Percentiles rank a stretch among this genome's conserved stretches.
phyloP scores from a whole-genome alignment of 2,329 filamentous ascomycete genomes.

The Biscogniauxia marginata region DNA sequence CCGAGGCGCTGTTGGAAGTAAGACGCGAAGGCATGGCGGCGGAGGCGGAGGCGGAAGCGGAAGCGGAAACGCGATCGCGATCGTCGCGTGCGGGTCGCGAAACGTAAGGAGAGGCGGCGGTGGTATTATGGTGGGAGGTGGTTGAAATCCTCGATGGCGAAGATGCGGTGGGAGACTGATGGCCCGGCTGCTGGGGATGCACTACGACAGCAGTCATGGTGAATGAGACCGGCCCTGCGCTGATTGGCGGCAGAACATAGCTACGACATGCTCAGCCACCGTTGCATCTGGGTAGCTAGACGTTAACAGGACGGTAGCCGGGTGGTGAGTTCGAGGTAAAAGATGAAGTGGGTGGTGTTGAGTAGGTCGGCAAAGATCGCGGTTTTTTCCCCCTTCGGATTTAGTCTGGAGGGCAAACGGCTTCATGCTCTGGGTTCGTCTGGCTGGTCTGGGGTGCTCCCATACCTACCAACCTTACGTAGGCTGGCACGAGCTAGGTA shows the following conservation, averaged over 20 bases:
- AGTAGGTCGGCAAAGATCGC: not conserved
- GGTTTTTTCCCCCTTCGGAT: not conserved
- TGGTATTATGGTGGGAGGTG: constrained; percentile 3
- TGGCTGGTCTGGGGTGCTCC: not conserved
- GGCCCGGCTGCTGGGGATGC: constrained; percentile 20
- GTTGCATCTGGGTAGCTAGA: not conserved
- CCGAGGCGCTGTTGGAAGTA: constrained; percentile 9
- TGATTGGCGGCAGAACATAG: constrained; percentile 11
- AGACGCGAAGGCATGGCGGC: constrained; percentile 24
- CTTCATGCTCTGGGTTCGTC: not conserved
- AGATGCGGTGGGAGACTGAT: constrained; percentile 16
- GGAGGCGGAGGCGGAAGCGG: no score
- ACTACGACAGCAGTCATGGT: constrained; percentile 30
- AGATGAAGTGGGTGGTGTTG: not conserved
- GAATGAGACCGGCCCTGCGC: constrained; percentile 4
- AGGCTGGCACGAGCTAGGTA: not conserved
- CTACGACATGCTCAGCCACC: constrained; percentile 2
- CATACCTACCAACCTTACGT: no score
- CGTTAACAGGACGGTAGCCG: not conserved
- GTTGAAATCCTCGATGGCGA: constrained; percentile 11
- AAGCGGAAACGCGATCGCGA: no score
- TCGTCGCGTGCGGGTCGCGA: constrained; percentile 11
- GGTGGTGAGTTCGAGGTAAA: not conserved
- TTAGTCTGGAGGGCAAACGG: not conserved
- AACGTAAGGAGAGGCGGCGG: constrained; percentile 6